Percentiles rank a stretch among this genome's conserved stretches.
These are phyloP conservation scores for Gaertneriomyces sp. DNA, from an alignment of 192 early-diverging fungal genomes.

Conservation along the genomic window DNA sequence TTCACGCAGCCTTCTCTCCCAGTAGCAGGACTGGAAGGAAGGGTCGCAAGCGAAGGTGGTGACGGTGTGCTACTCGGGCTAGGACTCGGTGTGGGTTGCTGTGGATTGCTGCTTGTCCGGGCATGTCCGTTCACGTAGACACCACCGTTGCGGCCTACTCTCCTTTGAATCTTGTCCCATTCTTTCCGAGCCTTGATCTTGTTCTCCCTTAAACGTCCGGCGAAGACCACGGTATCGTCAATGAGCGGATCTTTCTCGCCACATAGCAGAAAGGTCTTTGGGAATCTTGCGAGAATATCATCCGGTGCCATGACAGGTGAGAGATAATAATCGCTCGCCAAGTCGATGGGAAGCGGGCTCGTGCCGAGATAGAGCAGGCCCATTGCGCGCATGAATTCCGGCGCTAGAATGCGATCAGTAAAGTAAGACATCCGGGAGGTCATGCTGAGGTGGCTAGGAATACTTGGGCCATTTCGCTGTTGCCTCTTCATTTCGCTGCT, in stretches of 20 bases:
- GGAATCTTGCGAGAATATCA: conserved; percentile 81
- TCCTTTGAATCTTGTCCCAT: conserved; percentile 39
- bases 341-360: conserved; percentile 67
- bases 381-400: conserved; percentile 67
- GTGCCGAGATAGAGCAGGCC: conserved; percentile 81
- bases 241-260: conserved; percentile 97
- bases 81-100: background rate
- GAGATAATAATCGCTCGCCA: conserved; percentile 78
- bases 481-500: background rate
- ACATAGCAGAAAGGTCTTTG: conserved; percentile 83
- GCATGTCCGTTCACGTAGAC: background rate
- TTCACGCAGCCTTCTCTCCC: conserved; percentile 1
- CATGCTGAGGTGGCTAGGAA: conserved; percentile 43
- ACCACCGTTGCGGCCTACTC: background rate
- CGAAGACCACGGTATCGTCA: conserved; percentile 93
- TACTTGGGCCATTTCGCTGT: conserved; percentile 23
- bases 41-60: too few relatives aligned
- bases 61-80: background rate
- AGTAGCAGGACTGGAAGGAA: too few relatives aligned
- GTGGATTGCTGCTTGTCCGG: background rate
- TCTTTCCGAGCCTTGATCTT: conserved; percentile 59
- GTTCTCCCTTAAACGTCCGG: conserved; percentile 77
- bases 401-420: conserved; percentile 79
- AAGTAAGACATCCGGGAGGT: conserved; percentile 63
- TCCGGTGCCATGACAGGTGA: conserved; percentile 83